Base-by-base conservation (phyloP, 2,329 filamentous ascomycete species). In the Alternaria solani region DNA sequence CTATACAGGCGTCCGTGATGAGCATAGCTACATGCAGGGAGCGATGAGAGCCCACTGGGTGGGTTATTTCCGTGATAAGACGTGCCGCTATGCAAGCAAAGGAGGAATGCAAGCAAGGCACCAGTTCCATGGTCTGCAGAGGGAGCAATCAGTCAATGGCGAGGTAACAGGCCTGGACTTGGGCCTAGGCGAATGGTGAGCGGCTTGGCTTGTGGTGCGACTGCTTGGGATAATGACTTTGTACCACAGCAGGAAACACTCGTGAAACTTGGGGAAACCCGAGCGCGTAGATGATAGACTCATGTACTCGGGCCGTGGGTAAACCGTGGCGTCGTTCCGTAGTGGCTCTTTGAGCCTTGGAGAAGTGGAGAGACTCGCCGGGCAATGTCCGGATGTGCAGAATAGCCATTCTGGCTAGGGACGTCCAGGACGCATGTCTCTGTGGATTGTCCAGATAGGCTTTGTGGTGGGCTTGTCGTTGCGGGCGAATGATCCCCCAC, bases 171-270 rank as follows among this genome's bases (percentile, higher is more conserved):
- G 4, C 41, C 41, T 18, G 20, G 48, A 46, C 44, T 39, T 44
- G 38, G n/a, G 52, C 52, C 46, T 43, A 32, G 44, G 39, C 16
- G 32, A 23, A 20, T 38, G 41, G 34, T 23, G 30, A 41, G 39
- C 32, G 41, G 26, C 52, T 42, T 39, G 52, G 43, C 36, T 49
- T 42, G 57, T 23, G 36, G 51, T 55, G 51, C 44, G 44, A 55
- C 57, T 55, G n/a, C 14, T 49, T 39, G 23, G 34, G 23, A 59
- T 39, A 39, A 23, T 51, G 46, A 55, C 38, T 23, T 43, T 59
- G 57, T 59, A 56, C 39, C 41, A 51, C 52, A 5, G 23, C 39
- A 59, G 52, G 47, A 56, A 59, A 56, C 57, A 56, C 52, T 59
- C 41, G 46, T 59, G 57, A 59, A 59, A 59, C 57, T 34, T 32